These are phyloP conservation scores for Tetrahymena thermophila DNA, from an alignment of 73 alveolate species.

Conservation along the genomic window DNA sequence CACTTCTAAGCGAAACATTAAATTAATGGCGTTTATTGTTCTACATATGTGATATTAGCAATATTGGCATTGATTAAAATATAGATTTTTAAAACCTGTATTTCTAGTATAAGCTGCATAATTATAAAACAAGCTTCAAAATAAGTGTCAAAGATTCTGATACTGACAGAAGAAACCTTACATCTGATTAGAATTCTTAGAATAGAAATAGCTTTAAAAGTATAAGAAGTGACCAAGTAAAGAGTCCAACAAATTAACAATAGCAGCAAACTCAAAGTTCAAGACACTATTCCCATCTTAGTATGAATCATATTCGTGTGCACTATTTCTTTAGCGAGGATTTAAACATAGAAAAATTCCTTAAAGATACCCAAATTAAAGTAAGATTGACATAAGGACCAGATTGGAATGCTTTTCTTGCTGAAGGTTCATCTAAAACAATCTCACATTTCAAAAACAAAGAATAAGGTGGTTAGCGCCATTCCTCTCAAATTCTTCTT, in stretches of 20 bases:
- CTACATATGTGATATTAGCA: slow-evolving; percentile 59
- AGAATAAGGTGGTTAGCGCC: slow-evolving; percentile 27
- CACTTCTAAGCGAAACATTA: slow-evolving; percentile 57
- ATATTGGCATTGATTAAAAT: slow-evolving; percentile 16
- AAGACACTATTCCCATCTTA: not conserved
- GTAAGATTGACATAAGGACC: slow-evolving; percentile 71
- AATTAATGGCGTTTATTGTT: slow-evolving; percentile 85
- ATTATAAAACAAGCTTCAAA: slow-evolving; percentile 27
- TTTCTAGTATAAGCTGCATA: slow-evolving; percentile 17
- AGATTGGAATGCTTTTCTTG: slow-evolving; percentile 55
- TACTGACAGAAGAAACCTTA: not conserved
- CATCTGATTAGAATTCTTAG: not conserved
- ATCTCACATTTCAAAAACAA: slow-evolving; percentile 38
- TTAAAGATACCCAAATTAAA: slow-evolving; percentile 58
- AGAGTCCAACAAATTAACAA: slow-evolving; percentile 3
- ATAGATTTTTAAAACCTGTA: slow-evolving; percentile 6
- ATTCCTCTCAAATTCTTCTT: slow-evolving; percentile 16
- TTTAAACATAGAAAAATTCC: slow-evolving; percentile 37
- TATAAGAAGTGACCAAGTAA: not conserved
- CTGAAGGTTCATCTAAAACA: slow-evolving; percentile 40
- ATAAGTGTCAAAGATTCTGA: slow-evolving; percentile 15
- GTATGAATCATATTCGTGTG: slow-evolving; percentile 49
- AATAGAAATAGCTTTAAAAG: not conserved
- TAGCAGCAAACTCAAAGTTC: not conserved
- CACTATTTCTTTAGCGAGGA: slow-evolving; percentile 68